A percentile compares a stretch with the other conserved stretches of the same genome.
Conservation (phyloP, 257 asterid genomes). For the Sherardia arvensis region DNA sequence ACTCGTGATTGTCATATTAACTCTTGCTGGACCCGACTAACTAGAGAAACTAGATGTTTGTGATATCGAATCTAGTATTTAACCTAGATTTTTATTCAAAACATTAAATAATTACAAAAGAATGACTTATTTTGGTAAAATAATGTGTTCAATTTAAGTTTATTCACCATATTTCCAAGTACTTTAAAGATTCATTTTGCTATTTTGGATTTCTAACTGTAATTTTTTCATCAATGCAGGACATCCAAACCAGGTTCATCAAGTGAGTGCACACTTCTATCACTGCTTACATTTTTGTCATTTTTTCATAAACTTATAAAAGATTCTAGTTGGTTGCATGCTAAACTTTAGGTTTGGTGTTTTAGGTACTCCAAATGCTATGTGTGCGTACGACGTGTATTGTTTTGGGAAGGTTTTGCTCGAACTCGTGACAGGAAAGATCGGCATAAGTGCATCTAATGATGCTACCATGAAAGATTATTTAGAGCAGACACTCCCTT, state of each 20-base stretch:
- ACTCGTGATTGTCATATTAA: neutral
- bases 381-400: slow-evolving; percentile 78
- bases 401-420: slow-evolving; percentile 90
- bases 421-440: slow-evolving; percentile 88
- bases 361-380: slow-evolving; percentile 55
- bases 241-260: slow-evolving; percentile 66
- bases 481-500: slow-evolving; percentile 56
- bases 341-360: neutral
- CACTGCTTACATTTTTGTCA: neutral
- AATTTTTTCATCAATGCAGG: slow-evolving; percentile 43
- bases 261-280: slow-evolving; percentile 29
- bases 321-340: neutral
- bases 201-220: slow-evolving; percentile 1
- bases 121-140: neutral
- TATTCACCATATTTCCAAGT: neutral
- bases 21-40: neutral
- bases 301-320: neutral
- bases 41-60: neutral
- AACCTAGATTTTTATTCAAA: neutral
- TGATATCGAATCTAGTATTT: neutral
- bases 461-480: slow-evolving; percentile 58
- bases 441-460: slow-evolving; percentile 73
- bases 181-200: neutral
- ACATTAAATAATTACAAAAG: neutral
- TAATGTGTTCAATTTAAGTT: neutral